These are phyloP conservation scores for Tylopilus intermedius DNA, from an alignment of 768 basidiomycete species.

Conservation along the genomic window DNA sequence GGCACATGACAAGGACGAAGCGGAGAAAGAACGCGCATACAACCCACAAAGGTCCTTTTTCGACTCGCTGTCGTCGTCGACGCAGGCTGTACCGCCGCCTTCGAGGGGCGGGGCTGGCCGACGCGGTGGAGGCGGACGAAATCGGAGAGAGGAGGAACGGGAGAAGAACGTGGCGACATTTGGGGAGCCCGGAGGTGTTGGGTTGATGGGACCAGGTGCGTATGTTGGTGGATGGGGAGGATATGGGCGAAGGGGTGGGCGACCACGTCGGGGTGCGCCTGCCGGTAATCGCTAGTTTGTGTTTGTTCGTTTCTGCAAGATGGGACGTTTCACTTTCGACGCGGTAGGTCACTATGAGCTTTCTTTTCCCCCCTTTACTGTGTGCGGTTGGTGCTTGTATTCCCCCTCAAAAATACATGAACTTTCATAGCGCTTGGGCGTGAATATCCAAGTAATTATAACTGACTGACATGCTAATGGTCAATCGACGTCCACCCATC, in stretches of 20 bases:
- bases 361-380: slow-evolving; percentile 1
- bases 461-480: too few species aligned
- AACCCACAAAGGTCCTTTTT: slow-evolving; percentile 80
- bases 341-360: background rate
- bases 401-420: slow-evolving; percentile 1
- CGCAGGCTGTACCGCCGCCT: slow-evolving; percentile 30
- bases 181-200: slow-evolving; percentile 78
- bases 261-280: slow-evolving; percentile 33
- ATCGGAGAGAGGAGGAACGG: slow-evolving; percentile 75
- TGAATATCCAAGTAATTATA: too few species aligned
- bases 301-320: background rate
- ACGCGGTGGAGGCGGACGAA: slow-evolving; percentile 51
- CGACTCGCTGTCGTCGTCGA: slow-evolving; percentile 57
- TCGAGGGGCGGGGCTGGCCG: slow-evolving; percentile 38
- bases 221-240: slow-evolving; percentile 80
- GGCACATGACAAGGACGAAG: slow-evolving; percentile 28
- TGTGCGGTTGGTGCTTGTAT: slow-evolving; percentile 15
- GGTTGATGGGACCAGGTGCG: slow-evolving; percentile 71
- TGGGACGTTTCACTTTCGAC: background rate
- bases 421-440: background rate
- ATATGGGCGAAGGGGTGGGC: slow-evolving; percentile 49
- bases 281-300: slow-evolving; percentile 19
- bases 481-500: too few species aligned
- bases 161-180: slow-evolving; percentile 84
- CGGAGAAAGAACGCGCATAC: slow-evolving; percentile 51